Evolutionary conservation across 192 early-diverging fungal species (phyloP), one percentile per base, ranked within the genome.

Genomic region (Entomortierella chlamydospora): DNA sequence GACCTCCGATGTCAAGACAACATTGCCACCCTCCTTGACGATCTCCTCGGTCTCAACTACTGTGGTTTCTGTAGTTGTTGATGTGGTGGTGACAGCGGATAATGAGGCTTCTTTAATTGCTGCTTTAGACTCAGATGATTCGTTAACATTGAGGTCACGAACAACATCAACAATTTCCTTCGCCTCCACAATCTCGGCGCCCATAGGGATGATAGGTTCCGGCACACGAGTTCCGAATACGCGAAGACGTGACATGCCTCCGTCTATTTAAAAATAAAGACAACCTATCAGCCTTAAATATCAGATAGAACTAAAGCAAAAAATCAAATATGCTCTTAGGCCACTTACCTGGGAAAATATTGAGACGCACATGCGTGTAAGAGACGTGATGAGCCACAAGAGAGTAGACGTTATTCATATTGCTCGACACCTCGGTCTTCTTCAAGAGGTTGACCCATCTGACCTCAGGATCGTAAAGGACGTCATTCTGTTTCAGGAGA

Each of bases 171-270:
- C 42, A 10, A 72, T 47, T 15, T 47, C 28, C 28, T 56, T 55
- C 34, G 59, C 71, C 57, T 64, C 67, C 17, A 58, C 54, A 52
- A 52, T 8, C 56, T 64, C 61, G 18, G 52, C 23, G 7, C n/a
- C 61, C 1, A 25, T 53, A 15, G 65, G n/a, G n/a, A 50, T 59
- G 31, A 76, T 42, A 34, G 30, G 43, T 34, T 78, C 73, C 10
- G 73, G 73, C 15, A 78, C 73, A 42, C 86, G 86, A 17, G 83
- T 73, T 52, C 96, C 96, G 81, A 83, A 89, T 53, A 95, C 85
- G 57, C 96, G 91, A 33, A 98, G 78, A 64, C 97, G 91, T 73
- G 93, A 92, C 62, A 97, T 80, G 18, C 95, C 96, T 28, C 97
- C 96, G 78, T 98, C 96, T 64, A 92, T 33, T 86, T 61, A 83